These are phyloP conservation scores for Acer saccharum DNA, from an alignment of 345 rosid genomes.

Conservation along the genomic window DNA sequence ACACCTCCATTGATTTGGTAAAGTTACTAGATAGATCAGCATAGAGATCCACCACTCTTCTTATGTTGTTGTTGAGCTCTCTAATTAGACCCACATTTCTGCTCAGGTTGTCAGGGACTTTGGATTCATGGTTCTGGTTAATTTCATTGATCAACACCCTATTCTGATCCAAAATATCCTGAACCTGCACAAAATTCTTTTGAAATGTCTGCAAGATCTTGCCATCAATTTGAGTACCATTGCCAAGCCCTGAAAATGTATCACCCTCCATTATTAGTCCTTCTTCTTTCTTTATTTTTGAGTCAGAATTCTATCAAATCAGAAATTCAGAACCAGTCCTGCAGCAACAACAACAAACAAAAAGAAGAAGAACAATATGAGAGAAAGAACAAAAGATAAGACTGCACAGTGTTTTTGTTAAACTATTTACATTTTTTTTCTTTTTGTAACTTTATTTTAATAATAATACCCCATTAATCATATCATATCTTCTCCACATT, in stretches of 20 bases:
- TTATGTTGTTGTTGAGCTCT: conserved; percentile 83
- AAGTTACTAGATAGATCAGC: conserved; percentile 68
- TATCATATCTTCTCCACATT: conserved; percentile 16
- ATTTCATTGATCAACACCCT: conserved; percentile 71
- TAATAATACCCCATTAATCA: conserved; percentile 22
- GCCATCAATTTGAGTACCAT: conserved; percentile 52
- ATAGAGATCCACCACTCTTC: conserved; percentile 71
- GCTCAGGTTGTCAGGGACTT: conserved; percentile 65
- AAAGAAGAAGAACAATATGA: background rate
- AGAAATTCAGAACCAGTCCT: conserved; percentile 25
- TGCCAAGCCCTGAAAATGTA: conserved; percentile 48
- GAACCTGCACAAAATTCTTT: conserved; percentile 74
- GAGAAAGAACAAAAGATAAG: conserved; percentile 22
- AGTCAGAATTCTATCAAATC: conserved; percentile 28
- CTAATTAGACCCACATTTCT: conserved; percentile 72
- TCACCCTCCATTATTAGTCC: conserved; percentile 59
- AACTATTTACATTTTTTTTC: background rate
- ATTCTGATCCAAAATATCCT: conserved; percentile 67
- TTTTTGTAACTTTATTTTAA: background rate
- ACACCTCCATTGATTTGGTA: conserved; percentile 57
- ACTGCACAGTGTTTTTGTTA: conserved; percentile 6
- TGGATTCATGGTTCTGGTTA: conserved; percentile 80
- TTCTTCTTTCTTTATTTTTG: background rate
- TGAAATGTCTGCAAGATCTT: conserved; percentile 72
- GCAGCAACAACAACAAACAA: conserved; percentile 17